phyloP scores from a whole-genome alignment of 306 rosid genomes.

The Rosa lucieae region DNA sequence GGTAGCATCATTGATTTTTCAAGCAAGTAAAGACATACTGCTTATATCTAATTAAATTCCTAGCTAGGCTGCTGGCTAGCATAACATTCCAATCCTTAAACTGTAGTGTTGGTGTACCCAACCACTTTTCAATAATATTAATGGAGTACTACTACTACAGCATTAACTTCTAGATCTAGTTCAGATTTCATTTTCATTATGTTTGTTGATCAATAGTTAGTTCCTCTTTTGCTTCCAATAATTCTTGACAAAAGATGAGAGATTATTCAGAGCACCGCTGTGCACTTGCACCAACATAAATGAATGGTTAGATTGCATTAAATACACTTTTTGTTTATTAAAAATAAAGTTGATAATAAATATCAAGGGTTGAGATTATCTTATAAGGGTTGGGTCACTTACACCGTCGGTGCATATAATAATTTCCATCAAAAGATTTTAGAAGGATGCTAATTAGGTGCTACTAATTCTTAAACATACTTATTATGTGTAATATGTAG shows the following conservation, averaged over 20 bases:
- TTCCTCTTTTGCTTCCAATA: neutral
- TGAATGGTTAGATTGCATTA: too few species aligned
- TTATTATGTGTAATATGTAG: neutral
- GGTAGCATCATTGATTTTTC: neutral
- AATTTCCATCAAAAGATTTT: neutral
- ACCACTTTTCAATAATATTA: slow-evolving; percentile 7
- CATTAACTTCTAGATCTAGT: neutral
- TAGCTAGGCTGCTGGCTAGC: neutral
- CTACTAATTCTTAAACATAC: neutral
- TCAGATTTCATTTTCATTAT: neutral
- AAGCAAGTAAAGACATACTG: slow-evolving; percentile 7
- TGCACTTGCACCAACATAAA: too few species aligned
- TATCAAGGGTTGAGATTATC: too few species aligned
- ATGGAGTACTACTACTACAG: neutral
- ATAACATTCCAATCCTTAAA: slow-evolving; percentile 2
- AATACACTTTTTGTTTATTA: too few species aligned
- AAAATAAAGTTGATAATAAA: too few species aligned
- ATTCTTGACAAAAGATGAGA: neutral
- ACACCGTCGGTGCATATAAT: too few species aligned
- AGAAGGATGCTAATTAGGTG: neutral
- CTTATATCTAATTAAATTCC: neutral
- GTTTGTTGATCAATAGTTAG: neutral
- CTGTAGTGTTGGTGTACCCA: slow-evolving; percentile 13
- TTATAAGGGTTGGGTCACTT: too few species aligned
- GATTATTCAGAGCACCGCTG: too few species aligned